Percentiles rank a stretch among this genome's conserved stretches.
phyloP scores from a whole-genome alignment of 129 eudicot genomes.

The Kitagawia praeruptora region DNA sequence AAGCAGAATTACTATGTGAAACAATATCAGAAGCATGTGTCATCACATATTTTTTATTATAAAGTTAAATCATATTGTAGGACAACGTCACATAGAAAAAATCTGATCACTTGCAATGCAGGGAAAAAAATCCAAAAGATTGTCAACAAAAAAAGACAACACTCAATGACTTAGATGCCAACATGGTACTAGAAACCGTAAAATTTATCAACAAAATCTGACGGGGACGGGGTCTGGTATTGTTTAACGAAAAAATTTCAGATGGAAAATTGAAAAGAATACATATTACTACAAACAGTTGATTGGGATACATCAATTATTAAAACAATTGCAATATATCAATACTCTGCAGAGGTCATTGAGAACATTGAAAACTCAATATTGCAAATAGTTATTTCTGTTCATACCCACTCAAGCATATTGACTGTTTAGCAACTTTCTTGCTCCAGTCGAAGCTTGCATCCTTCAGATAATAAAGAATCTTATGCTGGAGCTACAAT shows the following conservation, averaged over 20 bases:
- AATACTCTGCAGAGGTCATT: not conserved
- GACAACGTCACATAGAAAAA: not conserved
- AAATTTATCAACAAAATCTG: not conserved
- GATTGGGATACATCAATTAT: not conserved
- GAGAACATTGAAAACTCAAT: conserved; percentile 4
- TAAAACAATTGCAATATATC: not conserved
- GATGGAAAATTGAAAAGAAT: not conserved
- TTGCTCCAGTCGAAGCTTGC: conserved; percentile 13
- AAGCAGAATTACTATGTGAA: not conserved
- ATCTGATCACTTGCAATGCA: not conserved
- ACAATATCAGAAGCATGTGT: not conserved
- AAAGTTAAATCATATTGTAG: not conserved
- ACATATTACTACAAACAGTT: not conserved
- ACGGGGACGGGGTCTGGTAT: not conserved
- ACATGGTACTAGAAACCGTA: not conserved
- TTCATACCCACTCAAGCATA: conserved; percentile 6
- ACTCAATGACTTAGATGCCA: not conserved
- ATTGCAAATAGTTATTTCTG: conserved; percentile 3
- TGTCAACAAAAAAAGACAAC: not conserved
- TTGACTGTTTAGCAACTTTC: conserved; percentile 10
- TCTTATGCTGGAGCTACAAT: conserved; percentile 7
- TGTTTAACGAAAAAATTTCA: not conserved
- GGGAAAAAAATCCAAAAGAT: not conserved
- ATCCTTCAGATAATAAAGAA: conserved; percentile 4
- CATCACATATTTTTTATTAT: not conserved